Evolutionary conservation across 1,284 basidiomycete species (phyloP).

Genomic region (Marasmius oreades): DNA sequence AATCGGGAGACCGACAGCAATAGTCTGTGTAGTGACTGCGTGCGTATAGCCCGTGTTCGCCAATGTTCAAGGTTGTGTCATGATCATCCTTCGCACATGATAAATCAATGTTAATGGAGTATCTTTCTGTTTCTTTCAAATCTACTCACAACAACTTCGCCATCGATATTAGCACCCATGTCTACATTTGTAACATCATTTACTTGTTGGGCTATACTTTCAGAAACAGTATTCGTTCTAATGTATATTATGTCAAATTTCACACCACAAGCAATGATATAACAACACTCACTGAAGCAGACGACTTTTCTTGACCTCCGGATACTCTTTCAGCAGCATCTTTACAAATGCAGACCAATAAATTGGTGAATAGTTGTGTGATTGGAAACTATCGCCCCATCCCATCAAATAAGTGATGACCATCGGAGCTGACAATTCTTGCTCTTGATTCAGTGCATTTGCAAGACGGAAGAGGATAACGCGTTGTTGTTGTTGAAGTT

Average conservation of each 20-base stretch:
- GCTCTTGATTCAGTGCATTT: conserved; percentile 26
- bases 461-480: conserved; percentile 22
- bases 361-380: conserved; percentile 28
- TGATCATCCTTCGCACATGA: too few relatives aligned
- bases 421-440: conserved; percentile 29
- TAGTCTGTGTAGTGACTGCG: conserved; percentile 28
- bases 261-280: not conserved
- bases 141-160: too few relatives aligned
- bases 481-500: conserved; percentile 18
- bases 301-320: conserved; percentile 9
- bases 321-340: conserved; percentile 17
- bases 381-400: conserved; percentile 29
- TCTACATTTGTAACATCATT: too few relatives aligned
- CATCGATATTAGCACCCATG: too few relatives aligned
- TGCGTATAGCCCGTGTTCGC: too few relatives aligned
- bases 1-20: conserved; percentile 14
- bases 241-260: too few relatives aligned
- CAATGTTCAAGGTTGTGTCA: too few relatives aligned
- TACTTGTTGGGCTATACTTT: too few relatives aligned
- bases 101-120: too few relatives aligned
- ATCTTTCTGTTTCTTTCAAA: too few relatives aligned
- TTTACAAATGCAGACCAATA: conserved; percentile 27
- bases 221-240: too few relatives aligned
- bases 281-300: too few relatives aligned
- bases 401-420: conserved; percentile 32